Evolutionary conservation across 352 stramenopile genomes (phyloP).

Genomic region (Globisporangium paroecandrum): DNA sequence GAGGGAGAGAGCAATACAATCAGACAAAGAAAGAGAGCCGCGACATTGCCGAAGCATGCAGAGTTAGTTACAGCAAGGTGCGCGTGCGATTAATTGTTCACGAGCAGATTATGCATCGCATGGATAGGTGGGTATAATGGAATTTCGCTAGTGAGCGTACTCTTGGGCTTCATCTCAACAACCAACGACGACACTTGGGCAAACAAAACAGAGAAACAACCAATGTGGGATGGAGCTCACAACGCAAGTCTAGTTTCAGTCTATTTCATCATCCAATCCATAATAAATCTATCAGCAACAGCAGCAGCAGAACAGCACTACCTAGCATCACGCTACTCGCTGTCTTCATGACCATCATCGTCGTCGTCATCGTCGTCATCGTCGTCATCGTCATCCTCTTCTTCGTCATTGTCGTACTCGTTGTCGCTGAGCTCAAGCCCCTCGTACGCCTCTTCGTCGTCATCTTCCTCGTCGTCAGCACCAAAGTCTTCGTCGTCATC

Average conservation of each 20-base stretch:
- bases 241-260: slow-evolving; percentile 8
- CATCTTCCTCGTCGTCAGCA: slow-evolving; percentile 47
- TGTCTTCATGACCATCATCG: slow-evolving; percentile 26
- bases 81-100: background rate
- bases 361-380: slow-evolving; percentile 30
- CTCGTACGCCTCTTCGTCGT: slow-evolving; percentile 82
- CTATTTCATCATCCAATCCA: slow-evolving; percentile 15
- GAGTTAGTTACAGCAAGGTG: background rate
- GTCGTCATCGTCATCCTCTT: slow-evolving; percentile 46
- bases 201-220: background rate
- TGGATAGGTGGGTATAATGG: background rate
- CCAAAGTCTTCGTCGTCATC: slow-evolving; percentile 43
- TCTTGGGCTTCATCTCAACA: too few species aligned
- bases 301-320: background rate
- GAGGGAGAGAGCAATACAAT: background rate
- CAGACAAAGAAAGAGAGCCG: background rate
- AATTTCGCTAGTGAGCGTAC: background rate
- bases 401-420: slow-evolving; percentile 49
- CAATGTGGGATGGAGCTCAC: background rate
- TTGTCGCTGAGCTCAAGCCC: slow-evolving; percentile 72
- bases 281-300: slow-evolving; percentile 18
- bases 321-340: slow-evolving; percentile 21
- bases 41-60: too few species aligned
- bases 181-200: too few species aligned
- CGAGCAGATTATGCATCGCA: background rate